Percentiles rank a stretch among this genome's conserved stretches.
Conservation (phyloP, 306 rosid genomes). For the Begonia loranthoides region DNA sequence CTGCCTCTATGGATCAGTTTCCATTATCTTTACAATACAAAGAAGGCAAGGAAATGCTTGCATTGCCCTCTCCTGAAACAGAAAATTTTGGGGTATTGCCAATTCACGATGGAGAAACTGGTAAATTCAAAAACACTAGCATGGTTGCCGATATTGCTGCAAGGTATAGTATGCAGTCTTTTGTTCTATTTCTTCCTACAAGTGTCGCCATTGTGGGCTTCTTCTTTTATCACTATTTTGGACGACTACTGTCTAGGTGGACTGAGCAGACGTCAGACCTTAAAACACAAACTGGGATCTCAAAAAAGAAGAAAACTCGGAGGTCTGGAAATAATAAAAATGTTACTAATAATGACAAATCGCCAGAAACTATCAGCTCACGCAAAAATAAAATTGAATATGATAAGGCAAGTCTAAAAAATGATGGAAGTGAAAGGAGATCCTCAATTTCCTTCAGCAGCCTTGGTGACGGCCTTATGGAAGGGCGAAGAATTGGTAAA, state of each 20-base stretch:
- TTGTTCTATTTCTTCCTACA: slow-evolving; percentile 12
- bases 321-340: slow-evolving; percentile 23
- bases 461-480: slow-evolving; percentile 11
- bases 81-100: too few species aligned
- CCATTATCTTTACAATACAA: too few species aligned
- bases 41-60: too few species aligned
- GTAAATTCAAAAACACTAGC: slow-evolving; percentile 12
- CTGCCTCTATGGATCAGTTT: too few species aligned
- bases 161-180: slow-evolving; percentile 13
- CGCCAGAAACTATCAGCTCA: slow-evolving; percentile 7
- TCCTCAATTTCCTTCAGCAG: slow-evolving; percentile 15
- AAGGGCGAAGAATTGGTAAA: slow-evolving; percentile 62
- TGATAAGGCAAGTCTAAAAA: slow-evolving; percentile 4
- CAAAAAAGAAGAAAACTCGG: slow-evolving; percentile 36
- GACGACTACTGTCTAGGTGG: not conserved
- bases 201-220: slow-evolving; percentile 5
- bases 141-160: slow-evolving; percentile 10
- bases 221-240: slow-evolving; percentile 10
- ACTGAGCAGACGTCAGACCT: not conserved
- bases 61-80: too few species aligned
- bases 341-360: slow-evolving; percentile 17
- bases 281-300: slow-evolving; percentile 21
- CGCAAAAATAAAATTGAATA: slow-evolving; percentile 12
- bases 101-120: too few species aligned
- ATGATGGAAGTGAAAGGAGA: slow-evolving; percentile 6